These are phyloP conservation scores for Mucor irregularis DNA, from an alignment of 371 early-diverging fungal genomes.

Conservation along the genomic window DNA sequence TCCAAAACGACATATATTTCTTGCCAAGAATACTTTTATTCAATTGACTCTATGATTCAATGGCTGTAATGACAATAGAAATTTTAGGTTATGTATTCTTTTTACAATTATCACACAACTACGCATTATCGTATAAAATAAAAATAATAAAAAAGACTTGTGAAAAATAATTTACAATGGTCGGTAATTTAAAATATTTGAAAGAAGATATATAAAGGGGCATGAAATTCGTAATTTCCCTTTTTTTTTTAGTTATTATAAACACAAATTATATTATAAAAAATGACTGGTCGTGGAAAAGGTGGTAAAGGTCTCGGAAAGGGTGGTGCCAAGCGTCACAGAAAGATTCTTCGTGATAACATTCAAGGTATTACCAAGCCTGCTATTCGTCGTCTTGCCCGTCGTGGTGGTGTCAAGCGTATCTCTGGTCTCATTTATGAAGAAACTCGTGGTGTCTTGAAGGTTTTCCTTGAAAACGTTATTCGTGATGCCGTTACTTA, in stretches of 20 bases:
- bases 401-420: slow-evolving; percentile 99
- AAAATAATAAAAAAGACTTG: slow-evolving; percentile 6
- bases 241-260: slow-evolving; percentile 17
- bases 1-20: no score
- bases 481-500: slow-evolving; percentile 99
- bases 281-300: slow-evolving; percentile 95
- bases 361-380: slow-evolving; percentile 99
- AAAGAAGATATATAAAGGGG: slow-evolving; percentile 6
- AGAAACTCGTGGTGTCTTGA: slow-evolving; percentile 97
- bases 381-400: slow-evolving; percentile 99
- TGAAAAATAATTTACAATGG: no score
- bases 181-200: slow-evolving; percentile 8
- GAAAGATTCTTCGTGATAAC: slow-evolving; percentile 99
- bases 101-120: not conserved
- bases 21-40: no score
- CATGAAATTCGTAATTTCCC: not conserved
- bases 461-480: slow-evolving; percentile 98
- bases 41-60: no score
- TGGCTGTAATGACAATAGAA: no score
- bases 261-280: slow-evolving; percentile 17
- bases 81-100: no score
- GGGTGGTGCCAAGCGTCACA: slow-evolving; percentile 98
- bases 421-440: slow-evolving; percentile 99
- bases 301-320: slow-evolving; percentile 98
- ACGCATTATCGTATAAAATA: not conserved